Evolutionary conservation across 2,329 filamentous ascomycete genomes (phyloP).

Genomic region (Teratosphaeria epicoccoides): DNA sequence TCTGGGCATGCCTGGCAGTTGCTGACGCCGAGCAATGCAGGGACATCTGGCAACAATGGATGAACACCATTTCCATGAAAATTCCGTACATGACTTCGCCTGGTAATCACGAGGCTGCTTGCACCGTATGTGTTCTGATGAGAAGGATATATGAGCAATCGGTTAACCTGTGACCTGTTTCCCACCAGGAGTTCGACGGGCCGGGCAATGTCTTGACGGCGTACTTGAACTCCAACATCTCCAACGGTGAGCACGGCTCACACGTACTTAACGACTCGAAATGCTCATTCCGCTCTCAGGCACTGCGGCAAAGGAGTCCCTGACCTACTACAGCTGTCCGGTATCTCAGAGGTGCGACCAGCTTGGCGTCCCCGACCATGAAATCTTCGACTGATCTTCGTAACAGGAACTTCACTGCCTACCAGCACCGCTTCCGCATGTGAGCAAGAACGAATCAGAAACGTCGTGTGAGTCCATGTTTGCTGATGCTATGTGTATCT

Average conservation of each 20-base stretch:
- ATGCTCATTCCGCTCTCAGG: not conserved
- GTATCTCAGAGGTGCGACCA: slow-evolving; percentile 32
- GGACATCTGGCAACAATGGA: slow-evolving; percentile 4
- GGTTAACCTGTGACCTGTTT: too few relatives aligned
- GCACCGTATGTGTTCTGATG: too few relatives aligned
- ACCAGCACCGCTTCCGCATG: slow-evolving; percentile 43
- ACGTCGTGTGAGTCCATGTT: not conserved
- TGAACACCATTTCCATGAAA: slow-evolving; percentile 32
- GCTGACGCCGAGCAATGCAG: not conserved
- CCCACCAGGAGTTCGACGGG: slow-evolving; percentile 42
- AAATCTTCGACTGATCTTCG: not conserved
- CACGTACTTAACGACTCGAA: too few relatives aligned
- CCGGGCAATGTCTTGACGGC: slow-evolving; percentile 35
- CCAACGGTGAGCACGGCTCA: slow-evolving; percentile 28
- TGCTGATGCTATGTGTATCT: not conserved
- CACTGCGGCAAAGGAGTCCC: slow-evolving; percentile 26
- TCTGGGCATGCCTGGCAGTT: not conserved
- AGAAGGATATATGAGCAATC: too few relatives aligned
- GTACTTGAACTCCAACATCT: slow-evolving; percentile 35
- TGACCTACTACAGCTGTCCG: slow-evolving; percentile 45
- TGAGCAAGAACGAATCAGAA: not conserved
- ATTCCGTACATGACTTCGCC: slow-evolving; percentile 42
- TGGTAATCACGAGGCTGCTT: slow-evolving; percentile 42
- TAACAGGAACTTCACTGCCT: slow-evolving; percentile 38
- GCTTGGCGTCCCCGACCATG: not conserved